A percentile compares a stretch with the other conserved stretches of the same genome.
phyloP scores from a whole-genome alignment of 2,329 filamentous ascomycete genomes.

The Volutella citrinella region DNA sequence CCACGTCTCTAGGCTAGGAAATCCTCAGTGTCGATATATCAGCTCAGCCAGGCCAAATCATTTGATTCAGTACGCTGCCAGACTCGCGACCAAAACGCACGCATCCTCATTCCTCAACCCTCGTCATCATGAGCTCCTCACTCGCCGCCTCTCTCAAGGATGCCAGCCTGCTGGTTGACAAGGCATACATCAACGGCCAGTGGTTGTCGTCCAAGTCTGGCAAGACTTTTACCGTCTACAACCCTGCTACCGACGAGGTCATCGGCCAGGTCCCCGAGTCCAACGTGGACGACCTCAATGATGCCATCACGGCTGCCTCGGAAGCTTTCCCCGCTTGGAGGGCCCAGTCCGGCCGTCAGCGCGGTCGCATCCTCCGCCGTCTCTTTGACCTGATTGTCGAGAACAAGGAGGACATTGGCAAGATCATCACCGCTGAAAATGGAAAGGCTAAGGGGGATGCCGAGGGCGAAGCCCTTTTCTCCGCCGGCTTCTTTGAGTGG shows the following conservation, averaged over 20 bases:
- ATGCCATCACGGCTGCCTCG: conserved; percentile 65
- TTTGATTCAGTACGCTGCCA: too few relatives aligned
- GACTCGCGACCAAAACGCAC: too few relatives aligned
- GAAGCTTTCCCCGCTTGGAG: conserved; percentile 53
- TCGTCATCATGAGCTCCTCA: conserved; percentile 5
- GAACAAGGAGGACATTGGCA: conserved; percentile 62
- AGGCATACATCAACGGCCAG: conserved; percentile 68
- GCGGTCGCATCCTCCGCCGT: conserved; percentile 57
- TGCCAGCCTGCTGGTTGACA: conserved; percentile 11
- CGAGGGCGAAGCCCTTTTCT: conserved; percentile 53
- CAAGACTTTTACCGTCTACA: conserved; percentile 68
- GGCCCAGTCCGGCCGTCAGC: conserved; percentile 55
- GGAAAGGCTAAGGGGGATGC: conserved; percentile 64
- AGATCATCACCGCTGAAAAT: conserved; percentile 67
- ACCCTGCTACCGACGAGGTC: conserved; percentile 64
- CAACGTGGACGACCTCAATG: conserved; percentile 61
- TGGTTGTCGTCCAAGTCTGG: conserved; percentile 68
- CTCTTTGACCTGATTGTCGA: conserved; percentile 64
- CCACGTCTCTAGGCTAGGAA: too few relatives aligned
- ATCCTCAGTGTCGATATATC: too few relatives aligned
- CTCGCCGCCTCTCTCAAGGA: conserved; percentile 11
- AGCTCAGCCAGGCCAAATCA: too few relatives aligned
- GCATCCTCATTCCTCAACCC: not conserved
- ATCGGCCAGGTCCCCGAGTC: conserved; percentile 73
- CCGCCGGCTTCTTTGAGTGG: too few relatives aligned